Percentiles rank a stretch among this genome's conserved stretches.
Evolutionary conservation across 2,329 filamentous ascomycete species (phyloP).

Genomic region (Monilinia fructigena): DNA sequence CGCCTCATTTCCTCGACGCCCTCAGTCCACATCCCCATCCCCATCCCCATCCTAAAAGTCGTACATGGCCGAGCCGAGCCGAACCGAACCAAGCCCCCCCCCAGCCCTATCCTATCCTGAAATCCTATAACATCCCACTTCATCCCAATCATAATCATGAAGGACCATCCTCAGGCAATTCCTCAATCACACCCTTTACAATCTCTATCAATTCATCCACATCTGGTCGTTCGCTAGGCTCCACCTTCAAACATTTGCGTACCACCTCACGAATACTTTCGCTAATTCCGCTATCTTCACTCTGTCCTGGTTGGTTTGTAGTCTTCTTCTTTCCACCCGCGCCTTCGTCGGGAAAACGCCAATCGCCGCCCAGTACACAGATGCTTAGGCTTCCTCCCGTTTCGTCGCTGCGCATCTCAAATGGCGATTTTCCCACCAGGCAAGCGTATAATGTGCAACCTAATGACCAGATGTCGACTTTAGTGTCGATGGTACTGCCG

Average conservation of each 20-base stretch:
- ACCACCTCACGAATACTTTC: conserved; percentile 86
- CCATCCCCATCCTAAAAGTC: not conserved
- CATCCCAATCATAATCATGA: conserved; percentile 22
- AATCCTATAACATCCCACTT: not conserved
- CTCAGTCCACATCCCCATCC: not conserved
- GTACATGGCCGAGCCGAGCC: not conserved
- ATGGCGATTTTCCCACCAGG: conserved; percentile 92
- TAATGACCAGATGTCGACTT: conserved; percentile 96
- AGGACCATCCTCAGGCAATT: conserved; percentile 60
- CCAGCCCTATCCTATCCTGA: not conserved
- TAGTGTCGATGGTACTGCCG: conserved; percentile 86
- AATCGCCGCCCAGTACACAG: conserved; percentile 90
- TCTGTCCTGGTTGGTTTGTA: conserved; percentile 39
- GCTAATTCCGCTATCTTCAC: conserved; percentile 58
- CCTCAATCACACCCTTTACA: conserved; percentile 70
- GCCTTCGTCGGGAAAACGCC: conserved; percentile 91
- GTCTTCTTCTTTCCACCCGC: conserved; percentile 50
- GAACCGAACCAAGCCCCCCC: not conserved
- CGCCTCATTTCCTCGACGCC: conserved; percentile 2
- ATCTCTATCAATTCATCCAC: conserved; percentile 78
- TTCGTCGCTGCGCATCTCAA: conserved; percentile 93
- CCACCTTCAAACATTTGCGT: conserved; percentile 78
- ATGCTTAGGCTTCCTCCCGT: conserved; percentile 91
- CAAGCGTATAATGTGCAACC: conserved; percentile 98
- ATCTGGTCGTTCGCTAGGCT: conserved; percentile 83